Evolutionary conservation across 1,139 yeast species (phyloP).

Genomic region (Yamadazyma taylorii): DNA sequence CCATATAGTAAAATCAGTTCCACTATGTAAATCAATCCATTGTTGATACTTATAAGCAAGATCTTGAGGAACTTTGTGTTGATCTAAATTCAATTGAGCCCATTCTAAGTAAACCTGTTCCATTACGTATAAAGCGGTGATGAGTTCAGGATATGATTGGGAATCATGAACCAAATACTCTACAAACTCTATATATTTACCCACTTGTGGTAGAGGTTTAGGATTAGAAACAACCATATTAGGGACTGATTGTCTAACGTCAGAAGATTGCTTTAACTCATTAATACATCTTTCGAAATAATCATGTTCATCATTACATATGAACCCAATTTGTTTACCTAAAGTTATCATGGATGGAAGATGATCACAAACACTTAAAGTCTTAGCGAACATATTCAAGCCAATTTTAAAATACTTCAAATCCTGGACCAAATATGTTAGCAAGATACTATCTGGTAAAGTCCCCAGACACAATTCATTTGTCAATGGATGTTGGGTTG

Average conservation of each 20-base stretch:
- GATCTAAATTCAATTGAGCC: slow-evolving; percentile 37
- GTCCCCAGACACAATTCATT: slow-evolving; percentile 48
- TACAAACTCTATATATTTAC: slow-evolving; percentile 37
- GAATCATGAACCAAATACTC: slow-evolving; percentile 26
- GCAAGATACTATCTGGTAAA: slow-evolving; percentile 39
- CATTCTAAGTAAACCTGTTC: slow-evolving; percentile 54
- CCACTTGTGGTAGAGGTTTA: slow-evolving; percentile 31
- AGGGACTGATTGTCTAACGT: slow-evolving; percentile 21
- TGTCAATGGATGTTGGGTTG: slow-evolving; percentile 46
- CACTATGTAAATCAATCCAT: slow-evolving; percentile 54
- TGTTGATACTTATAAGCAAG: slow-evolving; percentile 47
- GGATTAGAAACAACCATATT: slow-evolving; percentile 18
- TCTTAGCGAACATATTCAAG: slow-evolving; percentile 43
- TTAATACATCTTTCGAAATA: slow-evolving; percentile 41
- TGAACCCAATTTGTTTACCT: slow-evolving; percentile 53
- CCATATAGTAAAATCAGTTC: slow-evolving; percentile 48
- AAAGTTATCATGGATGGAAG: slow-evolving; percentile 34
- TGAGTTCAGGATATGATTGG: slow-evolving; percentile 40
- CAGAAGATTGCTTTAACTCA: slow-evolving; percentile 22
- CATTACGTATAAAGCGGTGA: slow-evolving; percentile 47
- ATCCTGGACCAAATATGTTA: slow-evolving; percentile 50
- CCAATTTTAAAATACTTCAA: slow-evolving; percentile 46
- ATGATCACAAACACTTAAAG: slow-evolving; percentile 45
- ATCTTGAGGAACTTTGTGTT: slow-evolving; percentile 21
- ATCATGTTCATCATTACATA: slow-evolving; percentile 48